Percentiles rank a stretch among this genome's conserved stretches.
phyloP scores from a whole-genome alignment of 2,329 filamentous ascomycete genomes.

The Teratosphaeria nubilosa region DNA sequence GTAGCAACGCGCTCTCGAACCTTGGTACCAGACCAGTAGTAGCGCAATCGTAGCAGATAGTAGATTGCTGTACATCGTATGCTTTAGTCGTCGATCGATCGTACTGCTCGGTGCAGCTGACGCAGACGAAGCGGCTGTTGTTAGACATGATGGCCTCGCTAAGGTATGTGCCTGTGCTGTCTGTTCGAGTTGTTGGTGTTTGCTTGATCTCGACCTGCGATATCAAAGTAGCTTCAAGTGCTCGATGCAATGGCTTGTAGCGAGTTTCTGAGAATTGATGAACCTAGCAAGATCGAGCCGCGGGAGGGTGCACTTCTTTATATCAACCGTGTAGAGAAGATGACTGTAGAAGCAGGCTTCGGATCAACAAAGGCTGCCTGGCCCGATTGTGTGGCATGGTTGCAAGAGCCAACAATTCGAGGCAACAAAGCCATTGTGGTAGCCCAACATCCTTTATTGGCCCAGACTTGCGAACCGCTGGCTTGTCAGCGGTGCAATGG shows the following conservation, averaged over 20 bases:
- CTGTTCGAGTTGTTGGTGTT: background rate
- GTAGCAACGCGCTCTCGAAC: background rate
- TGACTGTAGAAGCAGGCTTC: background rate
- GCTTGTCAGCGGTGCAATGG: background rate
- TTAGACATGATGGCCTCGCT: background rate
- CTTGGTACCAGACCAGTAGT: background rate
- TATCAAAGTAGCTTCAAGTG: background rate
- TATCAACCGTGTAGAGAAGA: background rate
- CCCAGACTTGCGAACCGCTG: background rate
- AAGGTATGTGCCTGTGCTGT: background rate
- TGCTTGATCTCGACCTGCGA: background rate
- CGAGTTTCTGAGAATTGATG: background rate
- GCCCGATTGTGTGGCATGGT: too few relatives aligned
- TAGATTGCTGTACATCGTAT: background rate
- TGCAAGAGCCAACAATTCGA: background rate
- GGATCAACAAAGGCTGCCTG: too few relatives aligned
- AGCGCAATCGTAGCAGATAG: background rate
- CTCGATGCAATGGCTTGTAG: background rate
- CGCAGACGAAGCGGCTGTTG: background rate
- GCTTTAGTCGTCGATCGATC: background rate
- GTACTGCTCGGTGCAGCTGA: background rate
- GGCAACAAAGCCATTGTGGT: background rate
- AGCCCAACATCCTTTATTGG: background rate
- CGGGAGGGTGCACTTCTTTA: background rate
- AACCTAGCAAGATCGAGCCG: background rate